These are phyloP conservation scores for Eucommia ulmoides DNA, from an alignment of 257 asterid species.

Conservation along the genomic window DNA sequence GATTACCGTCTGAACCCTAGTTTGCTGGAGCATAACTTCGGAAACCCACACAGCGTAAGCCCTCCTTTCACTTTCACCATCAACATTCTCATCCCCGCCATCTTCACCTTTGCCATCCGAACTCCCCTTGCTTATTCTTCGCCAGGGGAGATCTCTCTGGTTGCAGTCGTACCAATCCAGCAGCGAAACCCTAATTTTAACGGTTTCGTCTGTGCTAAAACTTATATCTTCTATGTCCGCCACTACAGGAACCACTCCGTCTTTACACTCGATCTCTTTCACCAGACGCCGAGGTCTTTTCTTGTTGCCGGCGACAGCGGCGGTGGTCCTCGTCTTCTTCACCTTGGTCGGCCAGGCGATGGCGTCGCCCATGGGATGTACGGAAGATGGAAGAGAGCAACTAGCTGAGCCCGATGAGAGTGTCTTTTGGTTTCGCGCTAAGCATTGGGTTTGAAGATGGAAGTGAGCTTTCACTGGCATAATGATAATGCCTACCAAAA, in stretches of 20 bases:
- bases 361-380: slow-evolving; percentile 16
- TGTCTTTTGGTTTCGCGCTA: slow-evolving; percentile 41
- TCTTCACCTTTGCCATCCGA: slow-evolving; percentile 8
- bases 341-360: background rate
- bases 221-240: slow-evolving; percentile 65
- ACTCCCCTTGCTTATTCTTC: slow-evolving; percentile 38
- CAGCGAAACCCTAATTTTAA: slow-evolving; percentile 59
- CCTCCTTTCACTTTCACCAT: slow-evolving; percentile 34
- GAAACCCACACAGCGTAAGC: slow-evolving; percentile 99
- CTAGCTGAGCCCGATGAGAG: slow-evolving; percentile 7
- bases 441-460: slow-evolving; percentile 20
- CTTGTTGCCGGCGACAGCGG: background rate
- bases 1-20: slow-evolving; percentile 89
- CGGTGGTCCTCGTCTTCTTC: slow-evolving; percentile 2
- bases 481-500: too few relatives aligned
- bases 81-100: slow-evolving; percentile 8
- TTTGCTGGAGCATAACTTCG: slow-evolving; percentile 97
- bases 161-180: slow-evolving; percentile 69
- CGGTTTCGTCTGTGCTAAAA: slow-evolving; percentile 39
- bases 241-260: background rate
- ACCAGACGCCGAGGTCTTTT: background rate
- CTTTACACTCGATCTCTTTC: slow-evolving; percentile 8
- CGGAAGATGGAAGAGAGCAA: background rate
- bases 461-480: too few relatives aligned
- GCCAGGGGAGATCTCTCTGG: slow-evolving; percentile 87